Evolutionary conservation across 2,329 filamentous ascomycete genomes (phyloP), one percentile per base, ranked within the genome.

Genomic region (Cladobotryum protrusum): DNA sequence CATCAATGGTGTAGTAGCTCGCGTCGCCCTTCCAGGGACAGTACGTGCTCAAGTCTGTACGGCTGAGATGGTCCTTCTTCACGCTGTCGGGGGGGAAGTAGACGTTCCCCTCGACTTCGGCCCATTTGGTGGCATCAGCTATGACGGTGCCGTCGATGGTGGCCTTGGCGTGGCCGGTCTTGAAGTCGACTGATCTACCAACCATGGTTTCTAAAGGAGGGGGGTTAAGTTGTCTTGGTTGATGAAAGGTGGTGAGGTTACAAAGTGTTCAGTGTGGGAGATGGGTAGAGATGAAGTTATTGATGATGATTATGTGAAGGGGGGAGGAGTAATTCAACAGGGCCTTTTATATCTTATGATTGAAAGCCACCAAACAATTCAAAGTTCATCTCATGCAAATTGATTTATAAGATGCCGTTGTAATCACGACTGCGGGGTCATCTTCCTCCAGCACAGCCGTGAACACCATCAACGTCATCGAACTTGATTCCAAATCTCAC

Each of bases 21-120:
- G 79, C 78, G 29, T 73, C 67, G 3, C 79, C 79, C 60, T 82
- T 82, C 77, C 78, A 82, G 0, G 72, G 71, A 50, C 78, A 82
- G 44, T 68, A 63, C 0, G 78, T 80, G 39, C 66, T 68, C 11
- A 72, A 70, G 13, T 70, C 63, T 6, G 76, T 76, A 15, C 68
- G 63, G 37, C 60, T 64, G 53, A 81, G 72, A 54, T 68, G 67
- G 49, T 73, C 66, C 33, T 68, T 62, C 53, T 73, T 68, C 53
- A 79, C 61, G 7, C 72, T 63, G 7, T 68, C 65, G 1, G 71
- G 72, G 39, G 74, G 74, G 58, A 78, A 76, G 60, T 82, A 82
- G 52, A 81, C 70, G 62, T 81, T 81, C 20, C 78, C 78, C 56
- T 83, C 79, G 33, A 82, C 77, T 3, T 79, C 71, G 24, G 74